A percentile compares a stretch with the other conserved stretches of the same genome.
These are phyloP conservation scores for Trichoderma virens DNA, from an alignment of 495 filamentous ascomycete species.

Conservation along the genomic window DNA sequence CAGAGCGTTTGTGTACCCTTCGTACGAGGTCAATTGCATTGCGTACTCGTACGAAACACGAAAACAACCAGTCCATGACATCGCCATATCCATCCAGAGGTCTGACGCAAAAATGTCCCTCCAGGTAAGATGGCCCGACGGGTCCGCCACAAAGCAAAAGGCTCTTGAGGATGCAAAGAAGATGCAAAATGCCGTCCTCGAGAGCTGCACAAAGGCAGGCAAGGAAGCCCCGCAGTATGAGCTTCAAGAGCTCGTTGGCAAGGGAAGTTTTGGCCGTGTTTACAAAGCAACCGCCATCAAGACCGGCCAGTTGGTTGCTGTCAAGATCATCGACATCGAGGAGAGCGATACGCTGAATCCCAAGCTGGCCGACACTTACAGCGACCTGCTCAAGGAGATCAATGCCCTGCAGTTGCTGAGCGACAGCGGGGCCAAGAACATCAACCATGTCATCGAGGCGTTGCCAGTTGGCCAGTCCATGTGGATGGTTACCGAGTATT, in stretches of 20 bases:
- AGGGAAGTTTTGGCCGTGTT: constrained; percentile 90
- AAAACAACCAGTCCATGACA: too few relatives aligned
- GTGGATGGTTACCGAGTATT: constrained; percentile 96
- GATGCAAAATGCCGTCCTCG: constrained; percentile 43
- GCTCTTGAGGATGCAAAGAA: constrained; percentile 48
- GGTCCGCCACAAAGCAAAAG: constrained; percentile 36
- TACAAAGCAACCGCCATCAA: constrained; percentile 66
- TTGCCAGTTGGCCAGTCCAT: constrained; percentile 78
- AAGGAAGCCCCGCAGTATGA: constrained; percentile 52
- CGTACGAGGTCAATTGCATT: background rate
- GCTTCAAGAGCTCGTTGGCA: constrained; percentile 86
- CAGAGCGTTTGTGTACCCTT: background rate
- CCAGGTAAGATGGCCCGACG: constrained; percentile 31
- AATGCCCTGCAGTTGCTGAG: constrained; percentile 76
- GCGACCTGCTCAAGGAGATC: constrained; percentile 83
- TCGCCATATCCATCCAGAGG: background rate
- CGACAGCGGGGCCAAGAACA: constrained; percentile 76
- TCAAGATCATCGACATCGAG: constrained; percentile 97
- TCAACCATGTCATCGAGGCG: constrained; percentile 84
- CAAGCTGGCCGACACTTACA: constrained; percentile 70
- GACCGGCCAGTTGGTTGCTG: constrained; percentile 64
- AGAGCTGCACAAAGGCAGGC: constrained; percentile 39
- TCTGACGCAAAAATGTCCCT: constrained; percentile 40
- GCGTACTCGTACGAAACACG: too few relatives aligned
- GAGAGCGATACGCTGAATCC: constrained; percentile 67